Conservation (phyloP, 2,329 filamentous ascomycete species). For the Xylaria hypoxylon region DNA sequence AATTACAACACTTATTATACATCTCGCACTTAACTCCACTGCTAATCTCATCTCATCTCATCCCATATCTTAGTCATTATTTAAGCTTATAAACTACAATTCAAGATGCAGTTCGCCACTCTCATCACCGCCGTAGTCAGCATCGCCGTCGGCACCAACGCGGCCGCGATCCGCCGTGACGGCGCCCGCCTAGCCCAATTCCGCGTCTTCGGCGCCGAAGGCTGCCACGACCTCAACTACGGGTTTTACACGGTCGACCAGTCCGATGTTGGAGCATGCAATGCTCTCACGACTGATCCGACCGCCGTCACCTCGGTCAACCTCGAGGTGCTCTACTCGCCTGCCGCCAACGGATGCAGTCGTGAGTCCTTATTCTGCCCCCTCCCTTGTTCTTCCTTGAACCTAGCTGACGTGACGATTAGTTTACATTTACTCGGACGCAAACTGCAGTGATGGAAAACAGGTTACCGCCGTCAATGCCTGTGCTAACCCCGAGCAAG, state of each 20-base stretch:
- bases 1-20: slow-evolving; percentile 1
- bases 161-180: slow-evolving; percentile 40
- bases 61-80: neutral
- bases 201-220: slow-evolving; percentile 45
- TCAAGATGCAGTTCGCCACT: slow-evolving; percentile 49
- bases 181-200: slow-evolving; percentile 47
- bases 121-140: slow-evolving; percentile 41
- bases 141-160: slow-evolving; percentile 42
- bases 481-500: slow-evolving; percentile 29
- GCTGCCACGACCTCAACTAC: slow-evolving; percentile 44
- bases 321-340: slow-evolving; percentile 37
- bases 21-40: neutral
- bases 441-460: slow-evolving; percentile 29
- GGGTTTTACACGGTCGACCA: slow-evolving; percentile 47
- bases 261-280: slow-evolving; percentile 41
- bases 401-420: slow-evolving; percentile 5
- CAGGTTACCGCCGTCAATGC: neutral
- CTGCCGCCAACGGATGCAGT: slow-evolving; percentile 43
- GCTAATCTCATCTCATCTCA: neutral
- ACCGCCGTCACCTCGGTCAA: slow-evolving; percentile 37
- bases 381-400: neutral
- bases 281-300: slow-evolving; percentile 64
- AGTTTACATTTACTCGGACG: slow-evolving; percentile 42
- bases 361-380: slow-evolving; percentile 39
- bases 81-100: slow-evolving; percentile 6